These are phyloP conservation scores for Nicotiana tabacum DNA, from an alignment of 257 asterid species.

Conservation along the genomic window DNA sequence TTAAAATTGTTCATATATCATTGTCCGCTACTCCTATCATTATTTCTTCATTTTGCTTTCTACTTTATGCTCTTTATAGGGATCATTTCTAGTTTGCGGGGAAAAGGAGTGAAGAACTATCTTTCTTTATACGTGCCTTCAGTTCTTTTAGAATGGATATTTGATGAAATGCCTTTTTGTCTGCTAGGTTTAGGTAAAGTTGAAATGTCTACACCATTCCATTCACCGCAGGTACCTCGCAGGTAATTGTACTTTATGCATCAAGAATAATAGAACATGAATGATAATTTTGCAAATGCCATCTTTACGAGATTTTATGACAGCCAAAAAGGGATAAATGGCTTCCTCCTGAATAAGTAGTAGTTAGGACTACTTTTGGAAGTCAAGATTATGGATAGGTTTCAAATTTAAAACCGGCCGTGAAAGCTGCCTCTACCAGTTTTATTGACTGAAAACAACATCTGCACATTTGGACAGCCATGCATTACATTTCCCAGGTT, in stretches of 20 bases:
- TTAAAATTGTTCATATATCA: too few relatives aligned
- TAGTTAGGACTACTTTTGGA: background rate
- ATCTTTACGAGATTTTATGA: conserved; percentile 1
- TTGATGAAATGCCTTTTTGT: conserved; percentile 17
- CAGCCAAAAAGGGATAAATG: too few relatives aligned
- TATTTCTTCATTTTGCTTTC: conserved; percentile 1
- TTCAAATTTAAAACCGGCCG: background rate
- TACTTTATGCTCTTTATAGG: background rate
- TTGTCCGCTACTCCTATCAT: background rate
- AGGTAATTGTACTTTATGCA: conserved; percentile 36
- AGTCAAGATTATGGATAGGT: background rate
- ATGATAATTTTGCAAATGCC: conserved; percentile 1
- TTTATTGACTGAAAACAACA: background rate
- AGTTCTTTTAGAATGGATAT: conserved; percentile 14
- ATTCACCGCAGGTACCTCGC: conserved; percentile 57
- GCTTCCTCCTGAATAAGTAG: conserved; percentile 1
- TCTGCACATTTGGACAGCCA: background rate
- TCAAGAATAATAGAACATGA: conserved; percentile 7
- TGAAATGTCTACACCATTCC: conserved; percentile 60
- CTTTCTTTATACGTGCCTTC: background rate
- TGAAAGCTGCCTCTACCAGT: background rate
- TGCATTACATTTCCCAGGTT: background rate
- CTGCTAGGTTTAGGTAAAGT: conserved; percentile 75
- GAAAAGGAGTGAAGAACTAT: background rate
- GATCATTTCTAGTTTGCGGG: background rate